Evolutionary conservation across 2,329 filamentous ascomycete genomes (phyloP).

Genomic region (Diaporthe vexans): DNA sequence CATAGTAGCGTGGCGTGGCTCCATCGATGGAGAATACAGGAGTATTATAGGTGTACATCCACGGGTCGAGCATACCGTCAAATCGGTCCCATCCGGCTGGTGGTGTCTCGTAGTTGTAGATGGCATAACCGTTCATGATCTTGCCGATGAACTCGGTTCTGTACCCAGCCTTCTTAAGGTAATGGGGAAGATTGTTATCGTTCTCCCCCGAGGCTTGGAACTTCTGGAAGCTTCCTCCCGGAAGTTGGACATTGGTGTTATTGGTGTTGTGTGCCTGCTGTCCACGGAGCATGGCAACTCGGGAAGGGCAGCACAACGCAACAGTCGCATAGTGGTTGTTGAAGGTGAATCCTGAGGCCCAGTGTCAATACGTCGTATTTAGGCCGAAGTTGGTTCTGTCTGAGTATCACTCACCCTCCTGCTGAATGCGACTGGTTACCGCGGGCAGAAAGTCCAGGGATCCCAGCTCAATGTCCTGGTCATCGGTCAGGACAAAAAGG

Average conservation of each 20-base stretch:
- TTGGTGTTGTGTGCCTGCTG: slow-evolving; percentile 76
- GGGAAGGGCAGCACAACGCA: slow-evolving; percentile 72
- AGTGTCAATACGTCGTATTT: background rate
- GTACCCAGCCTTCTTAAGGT: slow-evolving; percentile 78
- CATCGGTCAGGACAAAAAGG: slow-evolving; percentile 40
- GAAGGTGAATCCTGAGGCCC: slow-evolving; percentile 38
- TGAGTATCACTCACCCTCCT: slow-evolving; percentile 29
- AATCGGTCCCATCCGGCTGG: slow-evolving; percentile 41
- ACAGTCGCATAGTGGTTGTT: slow-evolving; percentile 73
- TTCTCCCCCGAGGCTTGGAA: slow-evolving; percentile 75
- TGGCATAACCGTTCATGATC: slow-evolving; percentile 75
- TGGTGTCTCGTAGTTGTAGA: slow-evolving; percentile 69
- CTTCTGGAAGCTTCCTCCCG: slow-evolving; percentile 76
- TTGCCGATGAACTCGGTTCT: slow-evolving; percentile 83
- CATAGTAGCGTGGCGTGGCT: slow-evolving; percentile 44
- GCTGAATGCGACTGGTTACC: slow-evolving; percentile 35
- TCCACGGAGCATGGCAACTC: slow-evolving; percentile 73
- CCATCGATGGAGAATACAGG: slow-evolving; percentile 48
- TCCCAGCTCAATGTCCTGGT: slow-evolving; percentile 41
- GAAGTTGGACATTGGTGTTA: slow-evolving; percentile 70
- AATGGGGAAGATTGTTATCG: slow-evolving; percentile 76
- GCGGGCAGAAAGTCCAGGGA: slow-evolving; percentile 35
- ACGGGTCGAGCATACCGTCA: slow-evolving; percentile 66
- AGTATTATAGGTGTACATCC: slow-evolving; percentile 75
- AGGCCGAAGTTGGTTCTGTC: background rate